Evolutionary conservation across 306 rosid genomes (phyloP), one percentile per base, ranked within the genome.

Genomic region (Urtica urens): DNA sequence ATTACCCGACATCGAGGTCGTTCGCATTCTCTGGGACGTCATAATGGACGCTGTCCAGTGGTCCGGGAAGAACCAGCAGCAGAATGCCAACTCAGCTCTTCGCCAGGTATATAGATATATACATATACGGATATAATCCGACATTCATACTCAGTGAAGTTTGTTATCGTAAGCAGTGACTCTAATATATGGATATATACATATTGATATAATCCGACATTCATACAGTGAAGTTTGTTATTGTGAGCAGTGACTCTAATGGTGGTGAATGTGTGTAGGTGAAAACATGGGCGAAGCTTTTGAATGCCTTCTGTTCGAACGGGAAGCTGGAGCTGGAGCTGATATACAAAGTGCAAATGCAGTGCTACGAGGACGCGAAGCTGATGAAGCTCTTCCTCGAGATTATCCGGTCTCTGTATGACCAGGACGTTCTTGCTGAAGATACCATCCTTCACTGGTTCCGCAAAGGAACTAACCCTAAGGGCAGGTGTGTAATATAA

Each of bases 1-100:
- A 57, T 64, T 92, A 62, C 99, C 99, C 0, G 99, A 85, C 11
- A 41, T 49, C 25, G 99, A 82, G 69, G 67, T 78, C 45, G 96
- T 92, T 48, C 69, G 94, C 14, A 63, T 92, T 49, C 37, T 86
- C 69, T 92, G 99, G 96, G 99, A 92, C 62, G 87, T 92, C 65
- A 71, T 92, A 51, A 92, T 92, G 99, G 99, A 92, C 65, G 99
- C 99, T 55, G 99, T 92, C 55, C 99, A 92, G 87, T 92, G 99
- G 99, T 92, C 99, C 6, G 99, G 99, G 34, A 92, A 92, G 74
- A 92, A 92, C 59, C 99, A 92, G 86, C 99, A 92, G 53, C 99
- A 92, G 72, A 92, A 92, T 72, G 99, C 99, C 43, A 86, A 92
- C 72, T 44, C 99, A 19, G 99, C 99, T 60, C 75, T 92, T 47